Evolutionary conservation across 257 asterid genomes (phyloP), one percentile per base, ranked within the genome.

Genomic region (Perilla frutescens): DNA sequence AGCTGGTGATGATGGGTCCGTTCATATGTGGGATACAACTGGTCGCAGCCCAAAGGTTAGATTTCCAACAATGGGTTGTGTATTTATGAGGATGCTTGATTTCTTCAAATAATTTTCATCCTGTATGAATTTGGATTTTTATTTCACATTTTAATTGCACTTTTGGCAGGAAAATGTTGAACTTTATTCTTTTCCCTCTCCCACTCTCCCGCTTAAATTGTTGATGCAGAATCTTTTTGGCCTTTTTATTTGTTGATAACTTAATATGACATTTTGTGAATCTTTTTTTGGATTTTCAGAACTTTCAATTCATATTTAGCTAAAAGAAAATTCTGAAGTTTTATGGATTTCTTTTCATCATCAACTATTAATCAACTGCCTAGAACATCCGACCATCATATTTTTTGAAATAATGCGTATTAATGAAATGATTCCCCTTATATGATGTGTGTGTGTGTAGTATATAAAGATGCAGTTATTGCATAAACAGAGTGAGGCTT

Each of bases 1-100:
- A 45, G 96, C 98, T 75, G 98, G 99, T 76, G 99, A 92, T 85
- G 99, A 95, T 87, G 98, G 98, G 60, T 92, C 99, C 54, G 67
- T 95, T 73, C 99, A 95, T 81, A 83, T 89, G 76, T 95, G 99
- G 99, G 99, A 95, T 86, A 87, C 98, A 65, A 92, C 99, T 75
- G 87, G 92, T 68, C 97, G 99, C 81, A 86, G 79, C 84, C 98
- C 97, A 65, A 92, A 90, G 97, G 98, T 92, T 73, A 68, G 86
- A 71, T 29, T 40, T 73, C 47, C 41, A 54, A 68, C 48, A 53
- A 70, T 57, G 58, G 11, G 63, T 29, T 73, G 4, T 61, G 48
- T 53, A 68, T 72, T 57, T 56, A 50, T 29, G 54, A 73, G 70
- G 37, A 72, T 56, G 68, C 32, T 54, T 76, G 70, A 66, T 68